Evolutionary conservation across 163 green algal species (phyloP).

Genomic region (Volvox carteri): DNA sequence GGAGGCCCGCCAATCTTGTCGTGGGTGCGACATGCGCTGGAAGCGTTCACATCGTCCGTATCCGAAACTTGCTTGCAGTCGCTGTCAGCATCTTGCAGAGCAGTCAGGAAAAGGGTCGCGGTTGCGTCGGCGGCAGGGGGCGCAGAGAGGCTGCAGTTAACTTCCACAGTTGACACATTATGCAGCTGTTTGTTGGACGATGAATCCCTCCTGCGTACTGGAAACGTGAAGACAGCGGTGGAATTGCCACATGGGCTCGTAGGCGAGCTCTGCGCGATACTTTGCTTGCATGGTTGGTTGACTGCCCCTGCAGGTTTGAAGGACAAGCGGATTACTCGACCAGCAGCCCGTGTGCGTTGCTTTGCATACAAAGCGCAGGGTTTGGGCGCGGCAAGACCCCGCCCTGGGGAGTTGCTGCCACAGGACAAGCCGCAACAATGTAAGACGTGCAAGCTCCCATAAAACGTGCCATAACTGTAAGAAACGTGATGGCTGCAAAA

Average conservation of each 20-base stretch:
- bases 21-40: not conserved
- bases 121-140: not conserved
- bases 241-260: not conserved
- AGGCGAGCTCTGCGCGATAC: not conserved
- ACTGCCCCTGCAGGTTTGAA: not conserved
- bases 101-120: not conserved
- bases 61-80: not conserved
- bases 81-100: not conserved
- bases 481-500: no score
- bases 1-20: not conserved
- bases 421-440: no score
- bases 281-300: not conserved
- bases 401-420: no score
- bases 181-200: not conserved
- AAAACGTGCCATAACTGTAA: no score
- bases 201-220: not conserved
- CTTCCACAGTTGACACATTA: not conserved
- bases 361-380: no score
- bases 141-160: not conserved
- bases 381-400: no score
- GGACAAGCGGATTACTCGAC: no score
- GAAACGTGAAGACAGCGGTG: slow-evolving; percentile 22
- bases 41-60: not conserved
- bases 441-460: no score
- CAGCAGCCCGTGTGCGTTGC: no score